phyloP scores from a whole-genome alignment of 2,329 filamentous ascomycete species.

The Parascedosporium putredinis region DNA sequence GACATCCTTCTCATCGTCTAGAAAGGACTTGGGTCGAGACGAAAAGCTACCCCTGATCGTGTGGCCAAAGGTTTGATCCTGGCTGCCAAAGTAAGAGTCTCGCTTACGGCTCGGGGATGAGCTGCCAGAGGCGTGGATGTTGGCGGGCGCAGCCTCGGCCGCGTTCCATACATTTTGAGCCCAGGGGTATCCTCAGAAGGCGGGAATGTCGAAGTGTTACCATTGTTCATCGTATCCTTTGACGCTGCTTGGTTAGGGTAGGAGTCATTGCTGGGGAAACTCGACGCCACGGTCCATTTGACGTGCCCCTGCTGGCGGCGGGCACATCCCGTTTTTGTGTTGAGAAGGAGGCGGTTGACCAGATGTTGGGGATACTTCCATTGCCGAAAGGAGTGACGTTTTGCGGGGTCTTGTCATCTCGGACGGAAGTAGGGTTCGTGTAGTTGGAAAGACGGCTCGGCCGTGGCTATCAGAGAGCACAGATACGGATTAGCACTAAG shows the following conservation, averaged over 20 bases:
- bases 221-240: neutral
- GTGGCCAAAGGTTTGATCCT: neutral
- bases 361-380: neutral
- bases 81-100: constrained; percentile 1
- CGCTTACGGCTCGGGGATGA: neutral
- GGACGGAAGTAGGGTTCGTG: neutral
- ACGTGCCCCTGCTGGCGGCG: neutral
- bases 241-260: neutral
- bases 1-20: neutral
- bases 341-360: neutral
- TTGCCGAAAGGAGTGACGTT: neutral
- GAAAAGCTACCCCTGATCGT: neutral
- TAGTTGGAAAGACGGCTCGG: neutral
- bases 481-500: neutral
- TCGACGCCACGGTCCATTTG: neutral
- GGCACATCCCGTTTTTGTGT: neutral
- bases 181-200: neutral
- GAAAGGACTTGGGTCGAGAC: neutral
- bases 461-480: neutral
- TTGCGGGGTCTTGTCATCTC: neutral
- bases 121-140: neutral
- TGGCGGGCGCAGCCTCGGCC: neutral
- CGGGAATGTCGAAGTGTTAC: neutral
- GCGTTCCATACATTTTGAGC: neutral
- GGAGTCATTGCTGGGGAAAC: neutral